Evolutionary conservation across 345 rosid genomes (phyloP).

Genomic region (Raphanus raphanistrum): DNA sequence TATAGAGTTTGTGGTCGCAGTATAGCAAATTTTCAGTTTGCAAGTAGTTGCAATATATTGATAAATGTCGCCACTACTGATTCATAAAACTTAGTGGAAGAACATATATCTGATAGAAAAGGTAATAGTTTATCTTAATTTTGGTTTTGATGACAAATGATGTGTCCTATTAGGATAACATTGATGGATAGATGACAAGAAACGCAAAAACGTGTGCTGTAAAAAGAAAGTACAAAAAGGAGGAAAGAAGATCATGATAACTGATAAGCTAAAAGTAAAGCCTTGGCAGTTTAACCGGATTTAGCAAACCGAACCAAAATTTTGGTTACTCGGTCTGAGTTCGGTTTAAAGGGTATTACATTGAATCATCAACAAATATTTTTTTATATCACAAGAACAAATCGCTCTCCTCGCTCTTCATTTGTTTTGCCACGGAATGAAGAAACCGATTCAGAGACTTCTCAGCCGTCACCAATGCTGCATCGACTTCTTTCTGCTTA

Average conservation of each 20-base stretch:
- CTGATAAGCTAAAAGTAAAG: conserved; percentile 1
- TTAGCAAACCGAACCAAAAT: background rate
- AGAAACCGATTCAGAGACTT: conserved; percentile 66
- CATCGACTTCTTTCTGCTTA: conserved; percentile 43
- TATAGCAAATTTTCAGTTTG: background rate
- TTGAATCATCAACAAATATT: background rate
- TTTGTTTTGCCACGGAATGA: conserved; percentile 50
- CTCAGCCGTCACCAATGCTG: conserved; percentile 43
- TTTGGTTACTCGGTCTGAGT: background rate
- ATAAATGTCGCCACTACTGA: background rate
- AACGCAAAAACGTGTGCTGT: background rate
- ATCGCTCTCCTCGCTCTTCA: conserved; percentile 29
- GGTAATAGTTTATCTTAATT: background rate
- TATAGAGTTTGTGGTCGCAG: background rate
- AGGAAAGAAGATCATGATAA: background rate
- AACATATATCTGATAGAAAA: background rate
- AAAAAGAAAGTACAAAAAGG: background rate
- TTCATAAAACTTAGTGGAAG: background rate
- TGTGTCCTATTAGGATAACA: conserved; percentile 32
- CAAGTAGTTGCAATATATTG: background rate
- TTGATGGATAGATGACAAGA: conserved; percentile 21
- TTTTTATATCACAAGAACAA: conserved; percentile 17
- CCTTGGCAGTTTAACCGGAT: background rate
- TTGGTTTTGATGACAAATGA: conserved; percentile 14
- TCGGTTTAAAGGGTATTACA: background rate